Percentiles rank a stretch among this genome's conserved stretches.
phyloP scores from a whole-genome alignment of 1,284 basidiomycete genomes.

The Takashimella tepidaria region DNA sequence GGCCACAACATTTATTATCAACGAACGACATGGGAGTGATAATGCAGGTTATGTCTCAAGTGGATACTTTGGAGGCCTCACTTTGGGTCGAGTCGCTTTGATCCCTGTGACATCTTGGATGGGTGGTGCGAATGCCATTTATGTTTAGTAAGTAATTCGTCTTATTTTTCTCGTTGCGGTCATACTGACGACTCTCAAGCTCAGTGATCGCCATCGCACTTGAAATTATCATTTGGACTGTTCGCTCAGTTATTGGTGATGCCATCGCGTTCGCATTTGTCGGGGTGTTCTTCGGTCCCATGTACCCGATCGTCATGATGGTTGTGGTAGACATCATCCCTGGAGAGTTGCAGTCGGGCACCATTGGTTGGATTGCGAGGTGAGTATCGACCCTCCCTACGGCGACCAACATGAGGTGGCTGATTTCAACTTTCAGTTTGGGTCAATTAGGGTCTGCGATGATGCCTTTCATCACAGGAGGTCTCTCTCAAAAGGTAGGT shows the following conservation, averaged over 20 bases:
- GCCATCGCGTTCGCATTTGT: conserved; percentile 58
- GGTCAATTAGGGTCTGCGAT: conserved; percentile 64
- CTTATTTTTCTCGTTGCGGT: no score
- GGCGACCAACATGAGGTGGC: background rate
- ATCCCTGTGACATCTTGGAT: conserved; percentile 40
- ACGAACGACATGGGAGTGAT: conserved; percentile 34
- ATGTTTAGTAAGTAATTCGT: conserved; percentile 35
- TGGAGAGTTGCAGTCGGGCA: conserved; percentile 57
- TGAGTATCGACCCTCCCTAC: background rate
- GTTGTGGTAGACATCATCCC: conserved; percentile 52
- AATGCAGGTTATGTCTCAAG: conserved; percentile 39
- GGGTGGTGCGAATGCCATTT: conserved; percentile 34
- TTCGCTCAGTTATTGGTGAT: conserved; percentile 57
- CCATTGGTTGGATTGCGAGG: conserved; percentile 57
- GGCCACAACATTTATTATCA: conserved; percentile 41
- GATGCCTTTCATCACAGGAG: conserved; percentile 55
- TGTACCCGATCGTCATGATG: conserved; percentile 60
- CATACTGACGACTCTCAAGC: no score
- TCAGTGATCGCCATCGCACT: conserved; percentile 44
- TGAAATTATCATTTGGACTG: conserved; percentile 61
- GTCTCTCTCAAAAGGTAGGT: conserved; percentile 28
- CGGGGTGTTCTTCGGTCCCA: conserved; percentile 53
- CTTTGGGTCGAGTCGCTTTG: conserved; percentile 36
- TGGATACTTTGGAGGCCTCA: conserved; percentile 44
- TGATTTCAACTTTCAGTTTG: conserved; percentile 46